A percentile compares a stretch with the other conserved stretches of the same genome.
Evolutionary conservation across 2,329 filamentous ascomycete species (phyloP).

Genomic region (Exserohilum rostratum): DNA sequence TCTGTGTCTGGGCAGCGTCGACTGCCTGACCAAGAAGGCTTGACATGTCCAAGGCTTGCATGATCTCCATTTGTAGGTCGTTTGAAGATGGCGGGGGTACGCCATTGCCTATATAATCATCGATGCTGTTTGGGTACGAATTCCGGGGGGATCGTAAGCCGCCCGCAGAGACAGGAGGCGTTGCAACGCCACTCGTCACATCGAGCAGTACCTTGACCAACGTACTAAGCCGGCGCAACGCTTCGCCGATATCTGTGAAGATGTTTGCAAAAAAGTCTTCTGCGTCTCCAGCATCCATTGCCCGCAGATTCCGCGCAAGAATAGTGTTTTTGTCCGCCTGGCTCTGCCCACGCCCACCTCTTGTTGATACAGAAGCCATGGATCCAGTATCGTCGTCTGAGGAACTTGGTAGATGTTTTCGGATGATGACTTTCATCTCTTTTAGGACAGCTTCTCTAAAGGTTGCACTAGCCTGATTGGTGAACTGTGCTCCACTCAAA

Average conservation of each 20-base stretch:
- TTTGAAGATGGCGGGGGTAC: slow-evolving; percentile 23
- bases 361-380: slow-evolving; percentile 82
- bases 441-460: slow-evolving; percentile 84
- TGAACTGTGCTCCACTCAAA: slow-evolving; percentile 79
- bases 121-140: slow-evolving; percentile 51
- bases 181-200: slow-evolving; percentile 76
- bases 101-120: slow-evolving; percentile 46
- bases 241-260: slow-evolving; percentile 88
- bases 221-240: slow-evolving; percentile 80
- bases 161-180: slow-evolving; percentile 49
- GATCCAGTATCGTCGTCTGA: slow-evolving; percentile 94
- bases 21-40: slow-evolving; percentile 80
- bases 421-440: slow-evolving; percentile 85
- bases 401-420: slow-evolving; percentile 85
- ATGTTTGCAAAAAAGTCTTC: slow-evolving; percentile 82
- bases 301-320: slow-evolving; percentile 83
- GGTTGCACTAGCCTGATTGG: slow-evolving; percentile 77
- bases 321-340: slow-evolving; percentile 90
- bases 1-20: slow-evolving; percentile 74
- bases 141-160: slow-evolving; percentile 57
- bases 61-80: slow-evolving; percentile 71
- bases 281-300: slow-evolving; percentile 81
- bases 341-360: slow-evolving; percentile 67
- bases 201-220: slow-evolving; percentile 96
- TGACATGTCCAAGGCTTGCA: slow-evolving; percentile 76